Percentiles rank a stretch among this genome's conserved stretches.
phyloP scores from a whole-genome alignment of 495 filamentous ascomycete species.

The Aspergillus biplanus region DNA sequence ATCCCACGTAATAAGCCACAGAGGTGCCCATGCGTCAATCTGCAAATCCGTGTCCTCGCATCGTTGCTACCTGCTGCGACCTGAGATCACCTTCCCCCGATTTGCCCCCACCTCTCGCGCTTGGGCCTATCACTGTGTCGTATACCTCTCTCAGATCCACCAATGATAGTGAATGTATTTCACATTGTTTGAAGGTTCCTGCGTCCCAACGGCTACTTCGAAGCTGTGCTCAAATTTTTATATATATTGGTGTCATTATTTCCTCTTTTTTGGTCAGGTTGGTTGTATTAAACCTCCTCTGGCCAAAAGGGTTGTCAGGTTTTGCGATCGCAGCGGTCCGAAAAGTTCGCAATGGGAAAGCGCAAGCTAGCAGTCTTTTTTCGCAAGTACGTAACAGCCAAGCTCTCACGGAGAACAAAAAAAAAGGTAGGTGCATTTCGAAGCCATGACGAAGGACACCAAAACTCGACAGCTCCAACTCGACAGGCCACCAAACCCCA shows the following conservation, averaged over 20 bases:
- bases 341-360: conserved; percentile 18
- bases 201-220: conserved; percentile 18
- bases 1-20: conserved; percentile 17
- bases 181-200: conserved; percentile 23
- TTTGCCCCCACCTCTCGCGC: conserved; percentile 17
- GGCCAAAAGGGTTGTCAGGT: background rate
- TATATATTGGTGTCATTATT: conserved; percentile 1
- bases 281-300: conserved; percentile 4
- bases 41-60: conserved; percentile 14
- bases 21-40: conserved; percentile 8
- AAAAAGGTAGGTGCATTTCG: conserved; percentile 23
- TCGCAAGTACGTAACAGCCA: conserved; percentile 24
- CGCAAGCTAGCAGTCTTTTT: conserved; percentile 22
- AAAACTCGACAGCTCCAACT: conserved; percentile 5
- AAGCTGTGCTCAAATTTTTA: conserved; percentile 14
- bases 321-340: conserved; percentile 6
- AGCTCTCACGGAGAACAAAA: conserved; percentile 24
- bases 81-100: conserved; percentile 5
- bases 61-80: conserved; percentile 3
- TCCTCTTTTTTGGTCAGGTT: background rate
- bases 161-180: conserved; percentile 26
- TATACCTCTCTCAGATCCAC: conserved; percentile 19
- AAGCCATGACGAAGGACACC: conserved; percentile 19
- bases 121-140: conserved; percentile 22
- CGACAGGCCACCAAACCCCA: background rate